Percentiles rank a stretch among this genome's conserved stretches.
Conservation (phyloP, 2,329 filamentous ascomycete genomes). For the Paraphoma sp. region DNA sequence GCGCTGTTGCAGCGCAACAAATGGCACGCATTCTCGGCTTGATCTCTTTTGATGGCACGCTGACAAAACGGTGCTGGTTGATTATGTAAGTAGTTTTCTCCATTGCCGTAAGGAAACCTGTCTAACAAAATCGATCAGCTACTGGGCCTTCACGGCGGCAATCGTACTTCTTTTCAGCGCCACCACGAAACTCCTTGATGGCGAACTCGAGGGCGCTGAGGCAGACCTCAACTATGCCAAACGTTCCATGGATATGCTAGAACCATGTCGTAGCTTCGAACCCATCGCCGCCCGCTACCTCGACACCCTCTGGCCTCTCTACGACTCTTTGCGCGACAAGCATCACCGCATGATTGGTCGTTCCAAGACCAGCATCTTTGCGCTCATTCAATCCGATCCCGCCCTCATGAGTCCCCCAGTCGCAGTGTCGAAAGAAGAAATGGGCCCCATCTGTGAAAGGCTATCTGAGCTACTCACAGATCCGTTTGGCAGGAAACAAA, state of each 20-base stretch:
- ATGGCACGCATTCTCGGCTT: conserved; percentile 43
- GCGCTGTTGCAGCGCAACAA: conserved; percentile 44
- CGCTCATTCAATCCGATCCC: conserved; percentile 36
- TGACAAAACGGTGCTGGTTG: conserved; percentile 47
- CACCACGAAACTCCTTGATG: conserved; percentile 44
- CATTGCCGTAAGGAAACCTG: background rate
- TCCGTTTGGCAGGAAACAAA: conserved; percentile 45
- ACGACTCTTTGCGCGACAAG: conserved; percentile 40
- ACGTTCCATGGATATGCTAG: conserved; percentile 45
- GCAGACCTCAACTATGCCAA: conserved; percentile 42
- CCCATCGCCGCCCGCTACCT: conserved; percentile 43
- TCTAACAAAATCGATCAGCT: conserved; percentile 23
- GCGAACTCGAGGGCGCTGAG: conserved; percentile 35
- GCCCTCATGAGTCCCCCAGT: conserved; percentile 33
- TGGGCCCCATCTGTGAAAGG: conserved; percentile 45
- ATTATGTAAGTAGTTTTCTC: conserved; percentile 35
- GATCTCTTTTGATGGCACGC: conserved; percentile 42
- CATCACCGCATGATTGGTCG: conserved; percentile 39
- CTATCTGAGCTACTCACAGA: conserved; percentile 41
- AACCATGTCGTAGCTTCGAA: conserved; percentile 38
- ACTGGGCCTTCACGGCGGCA: conserved; percentile 46
- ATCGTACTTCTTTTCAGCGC: conserved; percentile 45
- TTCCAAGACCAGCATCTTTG: conserved; percentile 45
- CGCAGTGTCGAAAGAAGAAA: conserved; percentile 39
- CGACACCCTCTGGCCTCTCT: conserved; percentile 42